Conservation (phyloP, 495 filamentous ascomycete genomes). For the Pyrenula massariospora region DNA sequence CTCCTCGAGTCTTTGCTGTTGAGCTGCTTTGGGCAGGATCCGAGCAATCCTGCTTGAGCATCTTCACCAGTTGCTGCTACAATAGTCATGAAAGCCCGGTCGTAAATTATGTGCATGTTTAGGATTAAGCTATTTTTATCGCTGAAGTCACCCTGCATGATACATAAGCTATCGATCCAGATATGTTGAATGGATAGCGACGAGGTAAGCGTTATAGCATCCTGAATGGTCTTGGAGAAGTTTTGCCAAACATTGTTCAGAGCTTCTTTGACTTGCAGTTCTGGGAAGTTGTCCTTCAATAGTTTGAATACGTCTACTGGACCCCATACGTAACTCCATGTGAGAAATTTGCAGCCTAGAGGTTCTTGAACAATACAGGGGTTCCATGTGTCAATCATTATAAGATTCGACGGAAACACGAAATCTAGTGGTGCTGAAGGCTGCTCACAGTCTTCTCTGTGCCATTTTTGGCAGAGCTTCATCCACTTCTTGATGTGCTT, state of each 20-base stretch:
- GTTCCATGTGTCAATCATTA: neutral
- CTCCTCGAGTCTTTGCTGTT: too few species aligned
- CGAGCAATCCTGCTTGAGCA: neutral
- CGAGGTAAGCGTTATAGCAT: neutral
- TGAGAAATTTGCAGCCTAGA: neutral
- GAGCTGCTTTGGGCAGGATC: too few species aligned
- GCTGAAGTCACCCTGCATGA: neutral
- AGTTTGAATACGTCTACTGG: neutral
- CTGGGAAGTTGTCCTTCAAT: too few species aligned
- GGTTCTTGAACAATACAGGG: neutral
- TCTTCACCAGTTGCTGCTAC: neutral
- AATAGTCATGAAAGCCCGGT: neutral
- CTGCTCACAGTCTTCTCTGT: neutral
- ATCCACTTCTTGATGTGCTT: neutral
- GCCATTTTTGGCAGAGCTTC: neutral
- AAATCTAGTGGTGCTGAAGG: neutral
- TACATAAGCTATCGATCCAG: neutral
- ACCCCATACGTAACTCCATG: neutral
- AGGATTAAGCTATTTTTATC: neutral
- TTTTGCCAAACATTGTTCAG: too few species aligned
- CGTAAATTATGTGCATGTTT: neutral
- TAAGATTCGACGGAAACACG: neutral
- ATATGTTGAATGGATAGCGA: neutral
- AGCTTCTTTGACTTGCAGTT: too few species aligned
- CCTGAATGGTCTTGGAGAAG: neutral